Conservation (phyloP, 2,329 filamentous ascomycete genomes). For the Cryphonectria nitschkei region DNA sequence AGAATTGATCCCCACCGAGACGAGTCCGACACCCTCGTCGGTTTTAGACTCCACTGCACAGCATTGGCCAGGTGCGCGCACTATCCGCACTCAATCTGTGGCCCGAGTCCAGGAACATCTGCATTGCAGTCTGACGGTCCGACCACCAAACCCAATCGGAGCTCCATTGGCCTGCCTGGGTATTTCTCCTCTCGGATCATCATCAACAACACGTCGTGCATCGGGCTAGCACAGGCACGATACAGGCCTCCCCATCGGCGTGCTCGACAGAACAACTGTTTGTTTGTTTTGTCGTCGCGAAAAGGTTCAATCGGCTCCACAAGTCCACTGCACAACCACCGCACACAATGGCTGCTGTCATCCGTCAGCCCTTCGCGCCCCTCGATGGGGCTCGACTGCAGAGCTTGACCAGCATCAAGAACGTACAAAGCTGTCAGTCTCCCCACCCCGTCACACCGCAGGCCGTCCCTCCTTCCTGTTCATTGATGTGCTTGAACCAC, state of each 20-base stretch:
- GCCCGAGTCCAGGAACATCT: constrained; percentile 19
- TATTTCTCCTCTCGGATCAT: background rate
- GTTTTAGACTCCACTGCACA: constrained; percentile 22
- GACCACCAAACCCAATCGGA: constrained; percentile 24
- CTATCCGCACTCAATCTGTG: constrained; percentile 21
- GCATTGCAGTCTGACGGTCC: constrained; percentile 27
- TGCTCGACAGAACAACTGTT: constrained; percentile 20
- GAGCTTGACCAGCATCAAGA: constrained; percentile 74
- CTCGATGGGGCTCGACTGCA: constrained; percentile 72
- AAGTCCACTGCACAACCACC: constrained; percentile 18
- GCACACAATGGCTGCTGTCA: constrained; percentile 55
- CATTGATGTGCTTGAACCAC: background rate
- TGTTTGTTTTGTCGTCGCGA: constrained; percentile 17
- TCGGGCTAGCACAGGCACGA: constrained; percentile 10
- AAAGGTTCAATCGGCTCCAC: constrained; percentile 6
- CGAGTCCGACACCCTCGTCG: constrained; percentile 21
- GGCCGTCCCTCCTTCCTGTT: background rate
- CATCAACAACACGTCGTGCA: constrained; percentile 18
- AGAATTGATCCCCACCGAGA: constrained; percentile 19
- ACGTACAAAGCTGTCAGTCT: constrained; percentile 72
- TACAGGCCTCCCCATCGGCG: constrained; percentile 8
- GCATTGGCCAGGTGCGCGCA: constrained; percentile 21
- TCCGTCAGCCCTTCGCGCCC: constrained; percentile 76
- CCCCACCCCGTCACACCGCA: background rate
- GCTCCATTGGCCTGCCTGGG: constrained; percentile 22